A percentile compares a stretch with the other conserved stretches of the same genome.
Conservation (phyloP, 805 yeast species). For the Yarrowia hollandica region DNA sequence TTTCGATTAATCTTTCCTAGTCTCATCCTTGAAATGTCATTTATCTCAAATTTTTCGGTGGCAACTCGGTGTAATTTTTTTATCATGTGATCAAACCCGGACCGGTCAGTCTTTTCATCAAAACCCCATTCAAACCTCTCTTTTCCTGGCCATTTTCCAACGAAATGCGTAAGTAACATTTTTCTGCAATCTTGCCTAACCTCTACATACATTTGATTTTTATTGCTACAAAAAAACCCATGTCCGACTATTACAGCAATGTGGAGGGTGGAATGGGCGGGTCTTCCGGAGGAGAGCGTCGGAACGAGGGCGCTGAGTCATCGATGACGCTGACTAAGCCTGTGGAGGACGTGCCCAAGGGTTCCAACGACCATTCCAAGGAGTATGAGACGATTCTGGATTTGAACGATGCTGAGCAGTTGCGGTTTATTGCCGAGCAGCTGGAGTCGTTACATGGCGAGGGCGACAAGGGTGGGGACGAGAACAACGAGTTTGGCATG, state of each 20-base stretch:
- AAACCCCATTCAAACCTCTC: too few species aligned
- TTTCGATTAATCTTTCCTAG: too few species aligned
- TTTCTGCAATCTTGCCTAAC: slow-evolving; percentile 7
- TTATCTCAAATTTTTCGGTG: too few species aligned
- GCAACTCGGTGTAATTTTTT: too few species aligned
- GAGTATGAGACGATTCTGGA: slow-evolving; percentile 31
- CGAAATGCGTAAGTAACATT: too few species aligned
- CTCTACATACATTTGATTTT: slow-evolving; percentile 2
- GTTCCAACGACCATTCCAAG: neutral
- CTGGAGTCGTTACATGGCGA: slow-evolving; percentile 32
- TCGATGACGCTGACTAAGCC: slow-evolving; percentile 1
- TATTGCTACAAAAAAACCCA: neutral
- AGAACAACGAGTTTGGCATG: slow-evolving; percentile 3
- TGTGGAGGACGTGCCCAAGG: neutral
- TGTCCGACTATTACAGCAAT: slow-evolving; percentile 25
- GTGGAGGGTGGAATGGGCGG: slow-evolving; percentile 13
- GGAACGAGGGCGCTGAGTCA: neutral
- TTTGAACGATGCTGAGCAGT: slow-evolving; percentile 38
- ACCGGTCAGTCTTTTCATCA: too few species aligned
- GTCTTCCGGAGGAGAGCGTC: neutral
- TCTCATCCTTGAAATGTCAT: too few species aligned
- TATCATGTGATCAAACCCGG: too few species aligned
- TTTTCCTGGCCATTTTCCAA: too few species aligned
- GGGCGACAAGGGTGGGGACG: slow-evolving; percentile 4
- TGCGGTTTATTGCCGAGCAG: slow-evolving; percentile 38